Evolutionary conservation across 2,329 filamentous ascomycete species (phyloP), one percentile per base, ranked within the genome.

Genomic region (Stagonosporopsis rhizophila): DNA sequence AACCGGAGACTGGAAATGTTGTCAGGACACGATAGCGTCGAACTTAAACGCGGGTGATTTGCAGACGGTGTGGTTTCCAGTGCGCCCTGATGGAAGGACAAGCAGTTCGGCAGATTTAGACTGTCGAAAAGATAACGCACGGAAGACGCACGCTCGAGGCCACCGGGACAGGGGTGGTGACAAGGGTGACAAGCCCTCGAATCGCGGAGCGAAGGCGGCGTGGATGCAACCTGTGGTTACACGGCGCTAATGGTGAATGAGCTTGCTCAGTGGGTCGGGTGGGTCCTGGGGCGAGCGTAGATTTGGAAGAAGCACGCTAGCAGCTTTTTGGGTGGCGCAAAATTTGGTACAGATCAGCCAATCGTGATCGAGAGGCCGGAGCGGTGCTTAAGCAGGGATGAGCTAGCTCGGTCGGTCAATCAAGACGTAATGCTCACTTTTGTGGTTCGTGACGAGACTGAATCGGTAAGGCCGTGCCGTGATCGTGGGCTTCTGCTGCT

Each of bases 31-130:
- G 67, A 72, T 79, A 78, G 77, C 76, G 79, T 73, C 70, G 61
- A 75, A 72, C 75, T 78, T 75, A 77, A 75, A 75, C 66, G 76
- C 77, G 78, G 78, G 76, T 80, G 78, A 81, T 80, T 76, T 79
- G 76, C 79, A 80, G 70, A 74, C 73, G 74, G 75, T 72, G 53
- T 73, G 68, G 45, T 73, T 73, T 71, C 71, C 68, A 74, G 62
- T 45, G 65, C 65, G 69, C 65, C 67, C 65, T 70, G 68, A 62
- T 71, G 67, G 71, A 70, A 66, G 66, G 69, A 75, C 70, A 70
- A 67, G 70, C 60, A 62, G 70, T 73, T 75, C 74, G 75, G 75
- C 72, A 76, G 70, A 72, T 74, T 70, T 67, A 68, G 71, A 70
- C 73, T 70, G 72, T 70, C 67, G 56, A 64, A 61, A 67, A 72